These are phyloP conservation scores for Fusarium proliferatum DNA, from an alignment of 2,329 filamentous ascomycete genomes.

Conservation along the genomic window DNA sequence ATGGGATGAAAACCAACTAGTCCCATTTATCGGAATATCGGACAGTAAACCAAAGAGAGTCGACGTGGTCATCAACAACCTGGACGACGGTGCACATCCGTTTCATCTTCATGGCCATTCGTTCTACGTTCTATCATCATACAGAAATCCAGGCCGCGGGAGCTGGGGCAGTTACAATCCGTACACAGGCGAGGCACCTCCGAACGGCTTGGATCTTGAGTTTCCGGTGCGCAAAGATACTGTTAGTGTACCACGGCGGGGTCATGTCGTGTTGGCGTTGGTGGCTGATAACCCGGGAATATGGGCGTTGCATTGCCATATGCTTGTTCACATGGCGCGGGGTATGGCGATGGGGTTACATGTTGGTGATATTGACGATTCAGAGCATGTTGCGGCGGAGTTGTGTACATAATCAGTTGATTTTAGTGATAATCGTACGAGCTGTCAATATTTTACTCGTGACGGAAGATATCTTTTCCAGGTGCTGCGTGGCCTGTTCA, in stretches of 20 bases:
- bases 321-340: conserved; percentile 19
- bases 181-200: neutral
- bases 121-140: neutral
- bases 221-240: neutral
- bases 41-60: accelerated
- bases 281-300: conserved; percentile 2
- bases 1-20: neutral
- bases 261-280: neutral
- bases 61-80: neutral
- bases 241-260: neutral
- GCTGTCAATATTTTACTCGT: accelerated
- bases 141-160: neutral
- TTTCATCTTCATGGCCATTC: conserved; percentile 4
- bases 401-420: neutral
- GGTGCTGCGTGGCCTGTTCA: neutral
- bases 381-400: neutral
- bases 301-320: conserved; percentile 19
- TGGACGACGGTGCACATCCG: neutral
- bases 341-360: conserved; percentile 14
- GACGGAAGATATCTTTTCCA: neutral
- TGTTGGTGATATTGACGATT: neutral
- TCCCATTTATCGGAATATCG: neutral
- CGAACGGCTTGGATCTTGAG: neutral
- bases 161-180: conserved; percentile 1
- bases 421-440: accelerated